Conservation (phyloP, 129 eudicot species). For the Ambrosia artemisiifolia region DNA sequence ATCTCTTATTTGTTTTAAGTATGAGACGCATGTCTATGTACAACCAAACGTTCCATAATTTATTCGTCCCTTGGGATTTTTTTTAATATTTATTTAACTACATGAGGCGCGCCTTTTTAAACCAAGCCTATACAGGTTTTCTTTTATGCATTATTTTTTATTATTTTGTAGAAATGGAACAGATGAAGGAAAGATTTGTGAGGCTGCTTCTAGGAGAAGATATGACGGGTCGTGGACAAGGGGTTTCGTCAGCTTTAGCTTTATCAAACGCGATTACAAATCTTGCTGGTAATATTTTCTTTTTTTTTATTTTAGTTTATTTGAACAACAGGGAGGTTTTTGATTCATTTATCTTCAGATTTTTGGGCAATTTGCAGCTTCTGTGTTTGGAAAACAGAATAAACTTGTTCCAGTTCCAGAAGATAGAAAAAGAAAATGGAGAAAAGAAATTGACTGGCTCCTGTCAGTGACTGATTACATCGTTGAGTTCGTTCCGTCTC, state of each 20-base stretch:
- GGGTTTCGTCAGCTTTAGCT: slow-evolving; percentile 86
- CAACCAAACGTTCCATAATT: no score
- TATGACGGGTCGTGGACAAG: slow-evolving; percentile 86
- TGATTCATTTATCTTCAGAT: slow-evolving; percentile 26
- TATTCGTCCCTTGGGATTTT: no score
- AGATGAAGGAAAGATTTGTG: slow-evolving; percentile 75
- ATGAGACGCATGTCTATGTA: no score
- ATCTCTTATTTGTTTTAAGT: no score
- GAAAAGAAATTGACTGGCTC: slow-evolving; percentile 78
- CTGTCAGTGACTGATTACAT: slow-evolving; percentile 75
- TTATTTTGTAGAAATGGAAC: slow-evolving; percentile 49
- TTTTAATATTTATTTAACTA: no score
- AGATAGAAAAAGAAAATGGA: slow-evolving; percentile 69
- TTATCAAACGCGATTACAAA: slow-evolving; percentile 86
- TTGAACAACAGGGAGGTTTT: not conserved
- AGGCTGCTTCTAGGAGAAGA: slow-evolving; percentile 83
- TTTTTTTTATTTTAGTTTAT: not conserved
- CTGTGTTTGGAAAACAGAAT: slow-evolving; percentile 73
- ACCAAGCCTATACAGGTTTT: no score
- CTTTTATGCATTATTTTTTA: not conserved
- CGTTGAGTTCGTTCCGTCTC: slow-evolving; percentile 74
- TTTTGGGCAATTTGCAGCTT: slow-evolving; percentile 52
- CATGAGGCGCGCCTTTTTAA: no score
- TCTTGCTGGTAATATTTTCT: slow-evolving; percentile 61
- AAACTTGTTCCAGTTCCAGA: slow-evolving; percentile 68